phyloP scores from a whole-genome alignment of 768 basidiomycete species.

The Serendipita vermifera region DNA sequence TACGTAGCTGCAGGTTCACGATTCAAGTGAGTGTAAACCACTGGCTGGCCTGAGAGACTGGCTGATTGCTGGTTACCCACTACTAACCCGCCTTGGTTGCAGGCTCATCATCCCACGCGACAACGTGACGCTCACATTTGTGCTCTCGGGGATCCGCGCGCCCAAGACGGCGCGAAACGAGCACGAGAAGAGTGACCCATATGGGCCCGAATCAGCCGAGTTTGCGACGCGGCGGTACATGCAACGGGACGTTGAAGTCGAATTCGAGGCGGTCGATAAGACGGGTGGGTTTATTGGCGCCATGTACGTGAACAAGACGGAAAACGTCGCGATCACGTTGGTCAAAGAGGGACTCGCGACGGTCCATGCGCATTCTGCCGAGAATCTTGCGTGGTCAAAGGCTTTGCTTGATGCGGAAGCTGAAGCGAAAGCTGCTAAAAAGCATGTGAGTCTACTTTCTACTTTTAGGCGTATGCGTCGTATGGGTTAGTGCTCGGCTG shows the following conservation, averaged over 20 bases:
- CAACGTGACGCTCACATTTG: constrained; percentile 85
- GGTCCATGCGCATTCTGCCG: constrained; percentile 81
- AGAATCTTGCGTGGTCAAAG: constrained; percentile 61
- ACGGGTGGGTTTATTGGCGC: constrained; percentile 91
- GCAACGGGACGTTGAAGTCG: constrained; percentile 92
- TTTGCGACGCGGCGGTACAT: constrained; percentile 70
- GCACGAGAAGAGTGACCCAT: constrained; percentile 79
- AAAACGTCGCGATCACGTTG: constrained; percentile 77
- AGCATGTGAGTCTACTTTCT: constrained; percentile 45
- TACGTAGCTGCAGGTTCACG: constrained; percentile 90
- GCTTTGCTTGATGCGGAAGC: constrained; percentile 77
- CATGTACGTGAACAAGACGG: constrained; percentile 70
- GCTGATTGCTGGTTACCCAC: constrained; percentile 2
- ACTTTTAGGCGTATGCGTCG: not conserved
- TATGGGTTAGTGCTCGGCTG: not conserved
- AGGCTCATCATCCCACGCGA: constrained; percentile 81
- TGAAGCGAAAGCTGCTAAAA: constrained; percentile 67
- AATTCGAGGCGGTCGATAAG: constrained; percentile 83
- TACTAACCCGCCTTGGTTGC: not conserved
- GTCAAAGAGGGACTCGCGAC: constrained; percentile 77
- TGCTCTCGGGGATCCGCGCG: constrained; percentile 82
- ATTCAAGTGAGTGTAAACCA: constrained; percentile 55
- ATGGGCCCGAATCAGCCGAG: constrained; percentile 66
- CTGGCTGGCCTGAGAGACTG: not conserved
- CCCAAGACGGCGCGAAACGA: constrained; percentile 70